These are phyloP conservation scores for Closterium sp. DNA, from an alignment of 139 green algal species.

Conservation along the genomic window DNA sequence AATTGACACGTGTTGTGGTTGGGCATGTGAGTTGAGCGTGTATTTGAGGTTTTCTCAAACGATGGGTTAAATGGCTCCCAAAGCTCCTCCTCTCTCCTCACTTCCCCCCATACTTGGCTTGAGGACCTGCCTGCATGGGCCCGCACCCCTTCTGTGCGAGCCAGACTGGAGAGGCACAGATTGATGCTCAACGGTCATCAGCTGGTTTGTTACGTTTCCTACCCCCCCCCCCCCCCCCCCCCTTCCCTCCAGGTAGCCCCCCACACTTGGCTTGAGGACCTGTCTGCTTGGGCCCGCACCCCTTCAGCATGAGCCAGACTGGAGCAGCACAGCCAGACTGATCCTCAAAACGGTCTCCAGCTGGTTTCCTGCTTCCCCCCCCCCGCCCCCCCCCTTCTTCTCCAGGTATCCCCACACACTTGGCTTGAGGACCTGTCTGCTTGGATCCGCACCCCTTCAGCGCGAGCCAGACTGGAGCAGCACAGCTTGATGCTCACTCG, in stretches of 20 bases:
- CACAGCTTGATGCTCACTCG: neutral
- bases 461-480: neutral
- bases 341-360: no score
- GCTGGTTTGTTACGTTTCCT: neutral
- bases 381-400: no score
- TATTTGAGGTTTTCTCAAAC: no score
- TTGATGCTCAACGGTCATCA: no score
- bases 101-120: neutral
- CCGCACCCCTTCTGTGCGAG: no score
- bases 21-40: no score
- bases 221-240: neutral
- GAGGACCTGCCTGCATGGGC: neutral
- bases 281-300: slow-evolving; percentile 12
- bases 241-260: slow-evolving; percentile 24
- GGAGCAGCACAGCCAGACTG: no score
- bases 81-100: no score
- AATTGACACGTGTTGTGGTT: no score
- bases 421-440: neutral
- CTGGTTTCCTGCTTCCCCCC: neutral
- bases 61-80: no score
- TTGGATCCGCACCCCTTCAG: neutral
- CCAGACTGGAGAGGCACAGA: no score
- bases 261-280: slow-evolving; percentile 33
- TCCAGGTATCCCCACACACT: neutral
- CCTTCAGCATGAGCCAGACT: no score